These are phyloP conservation scores for Penicillium mononematosum DNA, from an alignment of 495 filamentous ascomycete genomes.

Conservation along the genomic window DNA sequence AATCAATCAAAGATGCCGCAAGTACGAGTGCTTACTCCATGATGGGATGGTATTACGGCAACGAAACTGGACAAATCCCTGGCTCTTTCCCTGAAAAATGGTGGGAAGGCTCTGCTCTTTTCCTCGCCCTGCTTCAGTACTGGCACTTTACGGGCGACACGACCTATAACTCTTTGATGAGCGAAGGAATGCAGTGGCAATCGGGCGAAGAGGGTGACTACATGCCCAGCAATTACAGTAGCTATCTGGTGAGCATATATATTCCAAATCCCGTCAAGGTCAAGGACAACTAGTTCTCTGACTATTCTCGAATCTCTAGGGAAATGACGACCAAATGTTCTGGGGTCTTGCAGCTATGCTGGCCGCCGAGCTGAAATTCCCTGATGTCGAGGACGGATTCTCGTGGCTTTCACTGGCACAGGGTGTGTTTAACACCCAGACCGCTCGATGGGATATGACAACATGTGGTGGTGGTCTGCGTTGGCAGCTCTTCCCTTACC, in stretches of 20 bases:
- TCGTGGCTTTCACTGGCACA: constrained; percentile 75
- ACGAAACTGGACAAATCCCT: constrained; percentile 58
- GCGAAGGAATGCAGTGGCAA: constrained; percentile 49
- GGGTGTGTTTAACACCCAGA: constrained; percentile 72
- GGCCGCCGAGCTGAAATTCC: constrained; percentile 53
- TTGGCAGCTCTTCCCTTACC: constrained; percentile 55
- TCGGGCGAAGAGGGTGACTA: constrained; percentile 46
- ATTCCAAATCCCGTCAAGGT: not conserved
- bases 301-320: constrained; percentile 24
- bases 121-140: constrained; percentile 49
- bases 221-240: constrained; percentile 43
- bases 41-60: constrained; percentile 66
- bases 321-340: constrained; percentile 58
- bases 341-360: constrained; percentile 58
- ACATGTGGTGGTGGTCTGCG: constrained; percentile 53
- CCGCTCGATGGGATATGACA: constrained; percentile 46
- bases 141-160: constrained; percentile 56
- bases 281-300: not conserved
- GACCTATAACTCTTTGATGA: constrained; percentile 49
- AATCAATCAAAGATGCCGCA: constrained; percentile 63
- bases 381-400: constrained; percentile 48
- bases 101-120: constrained; percentile 74
- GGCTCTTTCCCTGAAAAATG: constrained; percentile 59
- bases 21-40: constrained; percentile 58
- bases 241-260: constrained; percentile 29